Conservation (phyloP, 2,329 filamentous ascomycete species). For the Immersiporthe knoxdaviesiana region DNA sequence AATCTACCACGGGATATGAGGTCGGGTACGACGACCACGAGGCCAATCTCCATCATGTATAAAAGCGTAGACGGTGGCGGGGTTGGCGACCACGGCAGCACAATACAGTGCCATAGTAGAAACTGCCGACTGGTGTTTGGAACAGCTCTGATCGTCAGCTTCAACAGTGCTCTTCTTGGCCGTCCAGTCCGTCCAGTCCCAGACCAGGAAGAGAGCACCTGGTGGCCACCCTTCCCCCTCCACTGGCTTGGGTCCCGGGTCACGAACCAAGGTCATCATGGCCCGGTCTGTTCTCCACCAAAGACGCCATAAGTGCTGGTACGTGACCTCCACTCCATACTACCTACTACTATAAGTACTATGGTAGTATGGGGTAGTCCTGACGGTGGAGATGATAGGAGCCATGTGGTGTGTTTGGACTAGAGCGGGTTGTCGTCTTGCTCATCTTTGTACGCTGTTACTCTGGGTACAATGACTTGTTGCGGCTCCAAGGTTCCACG, state of each 20-base stretch:
- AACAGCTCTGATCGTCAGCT: neutral
- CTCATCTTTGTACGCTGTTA: neutral
- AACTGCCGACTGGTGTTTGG: neutral
- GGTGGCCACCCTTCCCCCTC: neutral
- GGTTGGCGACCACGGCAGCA: neutral
- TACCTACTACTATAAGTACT: too few relatives aligned
- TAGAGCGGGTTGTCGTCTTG: neutral
- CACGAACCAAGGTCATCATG: neutral
- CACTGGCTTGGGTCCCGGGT: neutral
- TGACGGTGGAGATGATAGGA: neutral
- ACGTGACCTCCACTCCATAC: too few relatives aligned
- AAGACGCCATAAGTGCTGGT: too few relatives aligned
- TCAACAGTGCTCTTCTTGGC: neutral
- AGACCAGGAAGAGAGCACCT: neutral
- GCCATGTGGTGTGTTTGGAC: neutral
- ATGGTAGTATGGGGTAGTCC: neutral
- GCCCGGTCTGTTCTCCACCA: neutral
- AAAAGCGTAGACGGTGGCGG: neutral
- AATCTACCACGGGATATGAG: neutral
- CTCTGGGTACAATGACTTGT: neutral
- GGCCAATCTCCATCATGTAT: neutral
- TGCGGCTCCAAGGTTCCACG: neutral
- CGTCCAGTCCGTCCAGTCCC: neutral
- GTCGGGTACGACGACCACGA: neutral
- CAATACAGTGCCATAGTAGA: neutral